These are phyloP conservation scores for Prunus mongolica DNA, from an alignment of 306 rosid genomes.

Conservation along the genomic window DNA sequence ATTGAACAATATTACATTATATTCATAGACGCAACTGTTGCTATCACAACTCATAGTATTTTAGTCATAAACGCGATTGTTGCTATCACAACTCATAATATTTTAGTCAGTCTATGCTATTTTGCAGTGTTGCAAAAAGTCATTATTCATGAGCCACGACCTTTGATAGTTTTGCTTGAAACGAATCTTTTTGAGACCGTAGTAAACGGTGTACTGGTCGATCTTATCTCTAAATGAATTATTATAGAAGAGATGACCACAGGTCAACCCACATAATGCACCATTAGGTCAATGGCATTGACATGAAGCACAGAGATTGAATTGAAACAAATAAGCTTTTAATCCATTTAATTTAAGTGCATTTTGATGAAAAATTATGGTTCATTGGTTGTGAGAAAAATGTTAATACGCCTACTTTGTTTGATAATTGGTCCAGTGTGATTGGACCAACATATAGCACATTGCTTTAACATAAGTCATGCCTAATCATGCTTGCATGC, in stretches of 20 bases:
- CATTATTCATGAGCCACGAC: neutral
- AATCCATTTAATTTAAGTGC: no score
- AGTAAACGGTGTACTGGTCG: neutral
- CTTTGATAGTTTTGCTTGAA: neutral
- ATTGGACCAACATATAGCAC: no score
- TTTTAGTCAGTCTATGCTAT: neutral
- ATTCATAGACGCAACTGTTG: neutral
- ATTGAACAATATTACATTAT: no score
- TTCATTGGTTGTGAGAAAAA: no score
- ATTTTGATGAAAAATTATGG: no score
- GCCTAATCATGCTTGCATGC: neutral
- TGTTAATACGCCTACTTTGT: no score
- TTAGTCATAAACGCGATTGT: neutral
- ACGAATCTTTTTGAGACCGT: neutral
- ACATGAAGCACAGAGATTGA: neutral
- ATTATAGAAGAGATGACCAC: neutral
- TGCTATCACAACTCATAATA: neutral
- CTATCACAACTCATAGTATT: neutral
- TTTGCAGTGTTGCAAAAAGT: neutral
- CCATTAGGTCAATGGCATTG: neutral
- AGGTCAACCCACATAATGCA: constrained; percentile 1
- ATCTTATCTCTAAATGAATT: neutral
- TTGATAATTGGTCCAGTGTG: no score
- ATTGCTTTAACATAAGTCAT: no score
- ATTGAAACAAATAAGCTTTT: neutral